Percentiles rank a stretch among this genome's conserved stretches.
Conservation (phyloP, 2,329 filamentous ascomycete species). For the Diaporthe australafricana region DNA sequence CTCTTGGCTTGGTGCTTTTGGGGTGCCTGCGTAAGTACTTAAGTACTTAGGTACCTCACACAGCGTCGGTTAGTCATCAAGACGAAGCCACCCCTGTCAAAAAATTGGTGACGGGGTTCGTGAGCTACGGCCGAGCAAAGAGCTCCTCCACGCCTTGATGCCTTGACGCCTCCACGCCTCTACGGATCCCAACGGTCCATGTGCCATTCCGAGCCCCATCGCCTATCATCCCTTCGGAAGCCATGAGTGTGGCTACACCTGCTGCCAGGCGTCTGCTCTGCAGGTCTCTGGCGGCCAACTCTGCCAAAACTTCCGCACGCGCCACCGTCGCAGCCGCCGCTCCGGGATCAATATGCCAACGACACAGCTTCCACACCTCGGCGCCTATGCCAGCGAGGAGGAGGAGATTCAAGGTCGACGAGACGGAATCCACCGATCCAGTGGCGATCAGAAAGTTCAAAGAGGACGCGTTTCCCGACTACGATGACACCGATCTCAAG, state of each 20-base stretch:
- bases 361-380: constrained; percentile 64
- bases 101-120: constrained; percentile 35
- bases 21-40: constrained; percentile 31
- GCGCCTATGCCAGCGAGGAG: constrained; percentile 55
- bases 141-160: constrained; percentile 21
- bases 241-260: constrained; percentile 68
- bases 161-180: constrained; percentile 3
- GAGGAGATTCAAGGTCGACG: constrained; percentile 59
- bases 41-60: neutral
- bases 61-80: constrained; percentile 37
- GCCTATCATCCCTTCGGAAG: constrained; percentile 41
- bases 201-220: constrained; percentile 36
- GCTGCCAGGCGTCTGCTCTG: constrained; percentile 63
- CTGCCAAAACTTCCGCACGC: constrained; percentile 41
- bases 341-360: constrained; percentile 45
- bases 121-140: constrained; percentile 34
- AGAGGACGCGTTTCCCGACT: constrained; percentile 67
- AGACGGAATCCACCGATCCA: constrained; percentile 61
- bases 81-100: constrained; percentile 30
- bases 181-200: constrained; percentile 26
- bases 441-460: constrained; percentile 58
- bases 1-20: neutral
- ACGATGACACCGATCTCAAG: constrained; percentile 74
- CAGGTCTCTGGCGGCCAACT: constrained; percentile 57
- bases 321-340: constrained; percentile 39